A percentile compares a stretch with the other conserved stretches of the same genome.
phyloP scores from a whole-genome alignment of 2,329 filamentous ascomycete species.

The Stagonosporopsis vannaccii region DNA sequence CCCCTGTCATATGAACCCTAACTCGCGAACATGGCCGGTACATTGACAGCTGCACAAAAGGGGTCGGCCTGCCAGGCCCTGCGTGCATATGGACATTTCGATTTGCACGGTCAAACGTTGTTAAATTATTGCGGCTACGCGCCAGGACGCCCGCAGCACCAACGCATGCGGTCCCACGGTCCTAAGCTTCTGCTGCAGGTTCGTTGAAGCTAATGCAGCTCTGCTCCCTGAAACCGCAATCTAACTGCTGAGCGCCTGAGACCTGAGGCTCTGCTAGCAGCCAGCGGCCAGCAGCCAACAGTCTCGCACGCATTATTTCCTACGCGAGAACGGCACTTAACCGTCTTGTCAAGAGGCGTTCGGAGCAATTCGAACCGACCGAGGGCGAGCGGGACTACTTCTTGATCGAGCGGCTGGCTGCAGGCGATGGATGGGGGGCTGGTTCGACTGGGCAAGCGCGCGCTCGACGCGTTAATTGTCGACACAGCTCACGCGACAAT shows the following conservation, averaged over 20 bases:
- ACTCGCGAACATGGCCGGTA: slow-evolving; percentile 2
- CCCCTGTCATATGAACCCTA: slow-evolving; percentile 6
- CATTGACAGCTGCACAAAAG: slow-evolving; percentile 17
- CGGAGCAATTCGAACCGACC: slow-evolving; percentile 13
- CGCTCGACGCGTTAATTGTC: slow-evolving; percentile 6
- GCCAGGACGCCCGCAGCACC: slow-evolving; percentile 15
- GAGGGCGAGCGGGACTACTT: slow-evolving; percentile 11
- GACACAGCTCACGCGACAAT: not conserved
- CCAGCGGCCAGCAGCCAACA: not conserved
- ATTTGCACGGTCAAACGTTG: slow-evolving; percentile 12
- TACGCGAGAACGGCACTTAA: slow-evolving; percentile 15
- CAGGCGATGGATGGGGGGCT: slow-evolving; percentile 1
- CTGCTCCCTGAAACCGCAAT: slow-evolving; percentile 15
- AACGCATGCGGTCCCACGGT: not conserved
- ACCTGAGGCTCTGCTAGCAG: slow-evolving; percentile 5
- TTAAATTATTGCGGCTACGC: slow-evolving; percentile 10
- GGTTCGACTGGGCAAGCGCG: slow-evolving; percentile 7
- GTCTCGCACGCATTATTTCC: slow-evolving; percentile 7
- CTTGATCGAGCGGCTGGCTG: slow-evolving; percentile 13
- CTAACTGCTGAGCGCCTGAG: slow-evolving; percentile 8
- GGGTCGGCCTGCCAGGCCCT: slow-evolving; percentile 1
- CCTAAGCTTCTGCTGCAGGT: slow-evolving; percentile 3
- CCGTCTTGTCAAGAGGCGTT: not conserved
- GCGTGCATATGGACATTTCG: slow-evolving; percentile 1
- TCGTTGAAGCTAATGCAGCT: slow-evolving; percentile 17